Evolutionary conservation across 1,139 yeast species (phyloP).

Genomic region (Protomyces gravidus): DNA sequence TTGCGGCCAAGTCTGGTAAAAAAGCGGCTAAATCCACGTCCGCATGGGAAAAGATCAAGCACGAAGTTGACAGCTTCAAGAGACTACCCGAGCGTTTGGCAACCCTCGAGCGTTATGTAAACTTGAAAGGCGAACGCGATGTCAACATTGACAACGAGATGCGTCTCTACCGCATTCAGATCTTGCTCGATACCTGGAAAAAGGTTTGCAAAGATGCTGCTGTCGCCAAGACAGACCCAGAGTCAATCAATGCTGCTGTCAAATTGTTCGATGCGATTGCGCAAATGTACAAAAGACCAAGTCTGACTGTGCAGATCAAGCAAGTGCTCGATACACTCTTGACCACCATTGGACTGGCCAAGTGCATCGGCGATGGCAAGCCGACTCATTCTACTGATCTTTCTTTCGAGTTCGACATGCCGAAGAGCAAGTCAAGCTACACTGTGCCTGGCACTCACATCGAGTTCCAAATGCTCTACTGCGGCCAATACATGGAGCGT

Average conservation of each 20-base stretch:
- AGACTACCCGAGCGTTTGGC: conserved; percentile 19
- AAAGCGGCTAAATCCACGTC: conserved; percentile 26
- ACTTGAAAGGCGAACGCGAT: conserved; percentile 23
- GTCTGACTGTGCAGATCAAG: conserved; percentile 26
- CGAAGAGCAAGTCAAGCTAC: conserved; percentile 26
- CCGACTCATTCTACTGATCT: conserved; percentile 15
- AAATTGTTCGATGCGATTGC: conserved; percentile 24
- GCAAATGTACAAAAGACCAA: conserved; percentile 16
- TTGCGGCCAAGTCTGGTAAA: conserved; percentile 29
- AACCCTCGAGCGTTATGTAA: conserved; percentile 20
- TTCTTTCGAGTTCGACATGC: conserved; percentile 27
- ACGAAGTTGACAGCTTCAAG: conserved; percentile 28
- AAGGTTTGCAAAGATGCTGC: conserved; percentile 25
- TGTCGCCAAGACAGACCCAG: conserved; percentile 21
- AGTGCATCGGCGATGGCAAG: conserved; percentile 17
- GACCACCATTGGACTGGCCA: conserved; percentile 25
- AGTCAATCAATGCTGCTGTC: conserved; percentile 24
- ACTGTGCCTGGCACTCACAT: conserved; percentile 26
- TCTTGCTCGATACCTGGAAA: conserved; percentile 29
- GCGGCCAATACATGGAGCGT: conserved; percentile 31
- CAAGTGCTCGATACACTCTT: conserved; percentile 22
- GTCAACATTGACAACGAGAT: conserved; percentile 28
- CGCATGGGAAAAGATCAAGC: conserved; percentile 27
- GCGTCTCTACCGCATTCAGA: conserved; percentile 29
- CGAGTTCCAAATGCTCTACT: conserved; percentile 28